Percentiles rank a stretch among this genome's conserved stretches.
These are phyloP conservation scores for Kingdonia uniflora DNA, from an alignment of 164 flowering plant species.

Conservation along the genomic window DNA sequence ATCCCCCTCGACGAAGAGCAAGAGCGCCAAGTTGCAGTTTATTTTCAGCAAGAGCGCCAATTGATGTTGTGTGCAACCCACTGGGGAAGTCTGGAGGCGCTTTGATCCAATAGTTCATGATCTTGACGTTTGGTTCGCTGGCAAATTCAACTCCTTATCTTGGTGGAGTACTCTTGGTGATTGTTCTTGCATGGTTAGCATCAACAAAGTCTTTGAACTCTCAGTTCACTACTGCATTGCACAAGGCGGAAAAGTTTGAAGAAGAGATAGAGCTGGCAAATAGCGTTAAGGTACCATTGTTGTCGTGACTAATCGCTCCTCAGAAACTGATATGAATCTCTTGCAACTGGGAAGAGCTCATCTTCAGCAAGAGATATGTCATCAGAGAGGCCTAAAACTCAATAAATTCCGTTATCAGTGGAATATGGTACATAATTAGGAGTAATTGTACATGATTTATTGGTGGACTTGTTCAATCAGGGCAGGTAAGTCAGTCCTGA, in stretches of 20 bases:
- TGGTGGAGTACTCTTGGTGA: no score
- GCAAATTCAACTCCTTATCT: conserved; percentile 98
- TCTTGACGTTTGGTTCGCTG: conserved; percentile 87
- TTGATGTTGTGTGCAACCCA: no score
- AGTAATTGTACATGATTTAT: conserved; percentile 2
- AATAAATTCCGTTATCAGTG: conserved; percentile 5
- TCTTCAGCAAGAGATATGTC: conserved; percentile 28
- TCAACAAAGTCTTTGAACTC: conserved; percentile 84
- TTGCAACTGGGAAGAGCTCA: conserved; percentile 11
- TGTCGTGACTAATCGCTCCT: conserved; percentile 12
- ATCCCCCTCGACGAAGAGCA: conserved; percentile 97
- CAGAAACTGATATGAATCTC: conserved; percentile 28
- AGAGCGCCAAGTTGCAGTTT: conserved; percentile 51
- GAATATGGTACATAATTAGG: conserved; percentile 4
- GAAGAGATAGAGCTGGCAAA: conserved; percentile 61
- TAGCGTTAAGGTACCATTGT: conserved; percentile 54
- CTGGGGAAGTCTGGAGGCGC: no score
- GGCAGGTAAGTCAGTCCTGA: conserved; percentile 11
- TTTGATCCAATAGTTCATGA: conserved; percentile 99
- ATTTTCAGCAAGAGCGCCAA: conserved; percentile 86
- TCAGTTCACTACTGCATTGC: conserved; percentile 65
- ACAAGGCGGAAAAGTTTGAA: conserved; percentile 60
- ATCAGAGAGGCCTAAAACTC: conserved; percentile 20
- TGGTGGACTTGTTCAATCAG: conserved; percentile 1
- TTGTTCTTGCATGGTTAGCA: conserved; percentile 78